These are phyloP conservation scores for Phanerochaete carnosa DNA, from an alignment of 768 basidiomycete species.

Conservation along the genomic window DNA sequence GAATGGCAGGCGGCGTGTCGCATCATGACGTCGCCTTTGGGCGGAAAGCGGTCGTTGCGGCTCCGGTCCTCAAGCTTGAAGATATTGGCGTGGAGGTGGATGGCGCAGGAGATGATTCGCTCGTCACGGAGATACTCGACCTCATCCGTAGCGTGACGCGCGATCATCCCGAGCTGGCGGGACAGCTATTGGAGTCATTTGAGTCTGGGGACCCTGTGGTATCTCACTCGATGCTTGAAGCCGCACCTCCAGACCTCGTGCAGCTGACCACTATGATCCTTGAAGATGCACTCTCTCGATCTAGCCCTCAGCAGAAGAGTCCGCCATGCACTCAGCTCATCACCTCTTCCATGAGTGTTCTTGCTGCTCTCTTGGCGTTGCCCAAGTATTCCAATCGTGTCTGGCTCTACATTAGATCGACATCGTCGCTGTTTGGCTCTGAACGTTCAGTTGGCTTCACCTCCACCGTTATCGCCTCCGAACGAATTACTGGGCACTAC, in stretches of 20 bases:
- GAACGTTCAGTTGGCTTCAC: slow-evolving; percentile 53
- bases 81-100: slow-evolving; percentile 74
- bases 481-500: slow-evolving; percentile 72
- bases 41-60: slow-evolving; percentile 31
- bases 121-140: slow-evolving; percentile 73
- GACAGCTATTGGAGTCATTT: slow-evolving; percentile 62
- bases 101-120: slow-evolving; percentile 54
- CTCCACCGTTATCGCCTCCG: slow-evolving; percentile 63
- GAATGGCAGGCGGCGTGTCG: slow-evolving; percentile 36
- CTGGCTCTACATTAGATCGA: slow-evolving; percentile 85
- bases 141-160: slow-evolving; percentile 76
- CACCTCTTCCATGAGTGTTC: slow-evolving; percentile 78
- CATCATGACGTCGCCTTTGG: slow-evolving; percentile 57
- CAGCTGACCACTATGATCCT: slow-evolving; percentile 79
- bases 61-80: slow-evolving; percentile 43
- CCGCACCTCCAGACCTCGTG: slow-evolving; percentile 66
- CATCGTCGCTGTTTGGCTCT: slow-evolving; percentile 71
- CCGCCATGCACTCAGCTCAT: slow-evolving; percentile 60
- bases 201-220: slow-evolving; percentile 56
- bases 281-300: slow-evolving; percentile 67
- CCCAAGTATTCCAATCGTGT: slow-evolving; percentile 78
- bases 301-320: slow-evolving; percentile 33
- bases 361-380: slow-evolving; percentile 71
- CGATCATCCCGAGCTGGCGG: slow-evolving; percentile 62
- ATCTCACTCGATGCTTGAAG: slow-evolving; percentile 47